A percentile compares a stretch with the other conserved stretches of the same genome.
Conservation (phyloP, 208 protist genomes). For the Acanthamoeba quina region DNA sequence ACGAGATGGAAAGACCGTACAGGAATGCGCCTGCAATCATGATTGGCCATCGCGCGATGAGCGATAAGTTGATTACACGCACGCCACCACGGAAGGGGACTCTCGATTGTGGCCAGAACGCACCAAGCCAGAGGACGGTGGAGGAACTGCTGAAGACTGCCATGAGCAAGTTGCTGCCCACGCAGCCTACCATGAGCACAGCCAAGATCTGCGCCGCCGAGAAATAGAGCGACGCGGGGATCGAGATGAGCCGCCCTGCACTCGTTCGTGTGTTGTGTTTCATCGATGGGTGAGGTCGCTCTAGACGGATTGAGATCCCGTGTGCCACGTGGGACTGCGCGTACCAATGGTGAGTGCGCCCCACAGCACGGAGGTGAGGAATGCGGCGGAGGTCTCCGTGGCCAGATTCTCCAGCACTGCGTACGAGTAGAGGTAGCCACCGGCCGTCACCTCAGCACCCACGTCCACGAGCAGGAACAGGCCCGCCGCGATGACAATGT, state of each 20-base stretch:
- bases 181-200: conserved; percentile 9
- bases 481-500: conserved; percentile 1
- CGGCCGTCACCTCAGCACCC: conserved; percentile 63
- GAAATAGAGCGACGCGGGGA: conserved; percentile 60
- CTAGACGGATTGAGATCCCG: neutral
- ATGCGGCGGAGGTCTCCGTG: conserved; percentile 38
- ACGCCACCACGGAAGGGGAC: neutral
- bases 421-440: conserved; percentile 68
- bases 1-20: conserved; percentile 64
- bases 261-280: neutral
- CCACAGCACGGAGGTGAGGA: conserved; percentile 63
- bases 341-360: conserved; percentile 57
- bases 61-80: neutral
- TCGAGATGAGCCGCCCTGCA: conserved; percentile 44
- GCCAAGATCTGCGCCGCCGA: conserved; percentile 67
- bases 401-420: conserved; percentile 44
- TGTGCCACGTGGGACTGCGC: neutral
- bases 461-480: conserved; percentile 64
- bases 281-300: neutral
- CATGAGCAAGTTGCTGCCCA: conserved; percentile 30
- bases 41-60: neutral
- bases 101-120: neutral
- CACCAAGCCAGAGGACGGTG: conserved; percentile 8
- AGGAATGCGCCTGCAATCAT: conserved; percentile 3
- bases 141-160: conserved; percentile 7